phyloP scores from a whole-genome alignment of 2,329 filamentous ascomycete genomes.

The Chalaropsis ovoidea region DNA sequence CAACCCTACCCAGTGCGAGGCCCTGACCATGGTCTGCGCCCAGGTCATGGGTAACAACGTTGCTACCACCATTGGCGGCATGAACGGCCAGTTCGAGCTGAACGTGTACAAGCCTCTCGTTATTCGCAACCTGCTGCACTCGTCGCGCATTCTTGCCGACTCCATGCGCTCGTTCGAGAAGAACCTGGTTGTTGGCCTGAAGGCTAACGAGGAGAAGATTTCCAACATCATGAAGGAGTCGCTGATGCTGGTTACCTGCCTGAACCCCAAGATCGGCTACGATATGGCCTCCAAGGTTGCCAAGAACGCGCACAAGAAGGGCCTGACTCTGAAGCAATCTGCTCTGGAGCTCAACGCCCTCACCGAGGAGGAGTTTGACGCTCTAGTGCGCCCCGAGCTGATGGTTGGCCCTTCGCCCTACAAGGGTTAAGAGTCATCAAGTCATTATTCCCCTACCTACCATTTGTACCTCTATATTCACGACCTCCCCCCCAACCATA shows the following conservation, averaged over 20 bases:
- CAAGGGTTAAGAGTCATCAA: constrained; percentile 36
- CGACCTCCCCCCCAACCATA: background rate
- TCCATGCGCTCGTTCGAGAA: constrained; percentile 93
- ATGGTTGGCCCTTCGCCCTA: constrained; percentile 76
- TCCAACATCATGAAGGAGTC: constrained; percentile 83
- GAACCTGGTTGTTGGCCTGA: constrained; percentile 77
- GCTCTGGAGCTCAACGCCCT: constrained; percentile 88
- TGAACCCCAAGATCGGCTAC: constrained; percentile 95
- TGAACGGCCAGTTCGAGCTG: constrained; percentile 96
- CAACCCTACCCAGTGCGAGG: constrained; percentile 97
- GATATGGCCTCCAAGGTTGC: constrained; percentile 95
- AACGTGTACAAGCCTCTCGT: constrained; percentile 98
- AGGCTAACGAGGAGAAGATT: constrained; percentile 92
- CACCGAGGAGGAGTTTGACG: constrained; percentile 80
- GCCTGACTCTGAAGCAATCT: constrained; percentile 81
- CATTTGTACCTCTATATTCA: constrained; percentile 18
- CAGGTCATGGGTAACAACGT: constrained; percentile 98
- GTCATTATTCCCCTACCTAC: background rate
- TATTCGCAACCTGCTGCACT: constrained; percentile 92
- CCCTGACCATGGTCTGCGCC: constrained; percentile 91
- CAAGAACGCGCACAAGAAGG: constrained; percentile 99
- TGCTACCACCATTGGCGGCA: constrained; percentile 83
- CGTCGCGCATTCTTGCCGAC: constrained; percentile 74
- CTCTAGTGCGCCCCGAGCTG: constrained; percentile 80
- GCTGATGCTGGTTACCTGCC: constrained; percentile 96